These are phyloP conservation scores for Melastoma candidum DNA, from an alignment of 441 rosid species.

Conservation along the genomic window DNA sequence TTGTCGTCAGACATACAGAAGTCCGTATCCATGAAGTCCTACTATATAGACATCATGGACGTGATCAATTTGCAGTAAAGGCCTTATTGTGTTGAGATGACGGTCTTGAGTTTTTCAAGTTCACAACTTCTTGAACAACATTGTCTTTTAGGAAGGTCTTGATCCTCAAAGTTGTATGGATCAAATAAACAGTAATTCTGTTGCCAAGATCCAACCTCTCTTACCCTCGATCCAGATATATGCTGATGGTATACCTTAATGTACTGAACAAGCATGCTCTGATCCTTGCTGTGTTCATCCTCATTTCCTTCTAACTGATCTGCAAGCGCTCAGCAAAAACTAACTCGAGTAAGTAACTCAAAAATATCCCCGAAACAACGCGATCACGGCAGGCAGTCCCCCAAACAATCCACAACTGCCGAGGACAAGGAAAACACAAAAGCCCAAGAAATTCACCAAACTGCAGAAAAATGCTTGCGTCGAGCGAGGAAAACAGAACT, in stretches of 20 bases:
- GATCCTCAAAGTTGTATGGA: too few species aligned
- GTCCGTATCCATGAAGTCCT: too few species aligned
- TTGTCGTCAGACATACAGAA: too few species aligned
- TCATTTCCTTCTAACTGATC: conserved; percentile 85
- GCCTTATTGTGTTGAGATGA: too few species aligned
- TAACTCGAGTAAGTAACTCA: conserved; percentile 23
- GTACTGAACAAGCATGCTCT: conserved; percentile 60
- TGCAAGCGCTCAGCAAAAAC: conserved; percentile 69
- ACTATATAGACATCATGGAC: too few species aligned
- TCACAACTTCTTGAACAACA: too few species aligned
- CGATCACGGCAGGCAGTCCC: neutral
- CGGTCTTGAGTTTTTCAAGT: too few species aligned
- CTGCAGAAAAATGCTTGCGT: neutral
- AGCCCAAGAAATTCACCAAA: neutral
- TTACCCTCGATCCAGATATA: too few species aligned
- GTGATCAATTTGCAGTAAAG: too few species aligned
- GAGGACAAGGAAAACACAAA: neutral
- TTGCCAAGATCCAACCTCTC: too few species aligned
- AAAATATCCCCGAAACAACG: conserved; percentile 10
- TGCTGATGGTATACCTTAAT: conserved; percentile 28
- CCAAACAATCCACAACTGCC: neutral
- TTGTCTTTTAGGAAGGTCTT: too few species aligned
- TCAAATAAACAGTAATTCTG: too few species aligned
- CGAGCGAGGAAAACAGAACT: conserved; percentile 1
- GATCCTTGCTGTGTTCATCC: conserved; percentile 67